Evolutionary conservation across 208 protist species (phyloP), one percentile per base, ranked within the genome.

Genomic region (Acanthamoeba royreba): DNA sequence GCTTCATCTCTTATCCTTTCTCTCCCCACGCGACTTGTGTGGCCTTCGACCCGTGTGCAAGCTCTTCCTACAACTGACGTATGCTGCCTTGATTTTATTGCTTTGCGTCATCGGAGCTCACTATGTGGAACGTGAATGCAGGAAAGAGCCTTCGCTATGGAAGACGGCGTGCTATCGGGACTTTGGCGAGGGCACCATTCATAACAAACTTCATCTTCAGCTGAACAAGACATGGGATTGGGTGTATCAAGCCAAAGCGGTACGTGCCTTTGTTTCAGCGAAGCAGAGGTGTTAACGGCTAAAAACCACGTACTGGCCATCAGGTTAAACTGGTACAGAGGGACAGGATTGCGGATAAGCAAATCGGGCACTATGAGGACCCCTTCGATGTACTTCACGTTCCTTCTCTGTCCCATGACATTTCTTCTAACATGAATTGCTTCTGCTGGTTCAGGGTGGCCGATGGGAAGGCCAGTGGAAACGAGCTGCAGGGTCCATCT

Each of bases 1-100:
- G 35, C 79, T 88, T 52, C 79, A 88, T 47, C 43, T 88, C 17
- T 88, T 88, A 42, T 63, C 47, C 79, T 88, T 88, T 47, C 79
- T 88, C 79, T 46, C 45, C 5, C 79, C 79, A 31, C 43, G 49
- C n/a, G 79, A 88, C 47, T 47, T 88, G 47, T 88, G 79, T 31
- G 47, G 15, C 47, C 79, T 88, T 13, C 43, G 79, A 3, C 47
- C 79, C 1, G 49, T 63, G n/a, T 88, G 79, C 35, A 31, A 22
- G n/a, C 79, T 63, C 47, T 63, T 88, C 79, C 49, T 38, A 15
- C 7, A 31, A 9, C 49, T 88, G 33, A 40, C 47, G 43, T 88
- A 42, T 47, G 17, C 8, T 8, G 8, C 25, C 47, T 5, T 55
- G 47, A 5, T n/a, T 74, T 25, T 19, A n/a, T n/a, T n/a, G n/a